phyloP scores from a whole-genome alignment of 805 yeast species.

The Helenozyma rhizophorensis region DNA sequence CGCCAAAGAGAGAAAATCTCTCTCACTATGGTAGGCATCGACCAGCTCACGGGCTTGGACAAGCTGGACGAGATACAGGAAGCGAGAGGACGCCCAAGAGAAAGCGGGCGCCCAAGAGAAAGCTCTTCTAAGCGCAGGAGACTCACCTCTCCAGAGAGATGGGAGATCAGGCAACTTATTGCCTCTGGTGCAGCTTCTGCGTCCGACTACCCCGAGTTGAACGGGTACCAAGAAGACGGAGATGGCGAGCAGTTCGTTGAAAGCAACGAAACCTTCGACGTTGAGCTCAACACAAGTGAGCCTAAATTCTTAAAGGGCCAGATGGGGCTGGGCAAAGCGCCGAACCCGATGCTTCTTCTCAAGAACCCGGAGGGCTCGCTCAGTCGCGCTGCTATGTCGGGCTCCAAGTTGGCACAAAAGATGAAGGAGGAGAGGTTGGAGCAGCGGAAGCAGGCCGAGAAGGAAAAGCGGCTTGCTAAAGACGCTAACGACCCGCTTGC shows the following conservation, averaged over 20 bases:
- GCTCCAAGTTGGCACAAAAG: slow-evolving; percentile 64
- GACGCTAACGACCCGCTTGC: slow-evolving; percentile 9
- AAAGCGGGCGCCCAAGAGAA: slow-evolving; percentile 26
- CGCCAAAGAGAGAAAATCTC: slow-evolving; percentile 36
- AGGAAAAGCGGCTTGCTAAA: slow-evolving; percentile 16
- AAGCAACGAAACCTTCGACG: slow-evolving; percentile 52
- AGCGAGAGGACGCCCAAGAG: slow-evolving; percentile 10
- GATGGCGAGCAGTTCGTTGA: slow-evolving; percentile 20
- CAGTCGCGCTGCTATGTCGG: slow-evolving; percentile 68
- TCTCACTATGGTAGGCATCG: slow-evolving; percentile 65
- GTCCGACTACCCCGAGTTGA: slow-evolving; percentile 63
- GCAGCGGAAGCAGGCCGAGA: slow-evolving; percentile 45
- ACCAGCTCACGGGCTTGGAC: slow-evolving; percentile 62
- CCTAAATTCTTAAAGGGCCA: slow-evolving; percentile 72
- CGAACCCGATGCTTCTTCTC: slow-evolving; percentile 52
- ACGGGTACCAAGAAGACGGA: slow-evolving; percentile 16
- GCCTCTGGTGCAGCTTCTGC: slow-evolving; percentile 72
- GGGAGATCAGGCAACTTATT: slow-evolving; percentile 84
- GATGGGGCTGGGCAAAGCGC: slow-evolving; percentile 30
- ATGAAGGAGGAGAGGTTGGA: slow-evolving; percentile 56
- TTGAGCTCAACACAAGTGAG: slow-evolving; percentile 64
- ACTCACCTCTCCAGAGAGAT: slow-evolving; percentile 79
- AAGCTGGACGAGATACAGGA: slow-evolving; percentile 17
- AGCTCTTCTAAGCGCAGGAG: slow-evolving; percentile 28
- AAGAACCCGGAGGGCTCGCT: slow-evolving; percentile 78